Evolutionary conservation across 352 stramenopile species (phyloP), one percentile per base, ranked within the genome.

Genomic region (Phytophthora constricta): DNA sequence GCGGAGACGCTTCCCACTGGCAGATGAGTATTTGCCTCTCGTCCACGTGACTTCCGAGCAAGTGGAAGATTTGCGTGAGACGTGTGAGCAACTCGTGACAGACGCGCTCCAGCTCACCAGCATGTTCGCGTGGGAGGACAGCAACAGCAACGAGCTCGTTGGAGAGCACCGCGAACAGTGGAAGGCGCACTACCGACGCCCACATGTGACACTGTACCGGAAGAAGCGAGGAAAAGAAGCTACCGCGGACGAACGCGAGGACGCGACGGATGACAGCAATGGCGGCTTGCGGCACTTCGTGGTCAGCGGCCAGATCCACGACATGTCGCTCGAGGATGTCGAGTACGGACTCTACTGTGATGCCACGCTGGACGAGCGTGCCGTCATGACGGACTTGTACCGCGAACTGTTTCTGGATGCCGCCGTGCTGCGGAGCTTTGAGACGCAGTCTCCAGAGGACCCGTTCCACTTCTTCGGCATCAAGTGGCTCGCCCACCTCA

Each of bases 101-200:
- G 74, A 73, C 48, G 77, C 75, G 26, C 70, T 90, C n/a, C 57
- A 70, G 27, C 79, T 84, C 70, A 82, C 79, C 25, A 65, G 58
- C 42, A 75, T 90, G 59, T 88, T 90, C 54, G 72, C 70, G n/a
- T 86, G 79, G 65, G 72, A 84, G 41, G 72, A 79, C 54, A 80
- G 64, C 64, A 76, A 77, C 55, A 82, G 74, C 62, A 75, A 80
- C 33, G 59, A 79, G 16, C 52, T 84, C 0, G 70, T 71, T 16
- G 54, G 34, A 11, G 60, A 74, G 11, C 60, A 77, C 45, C 76
- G 77, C 10, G 52, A 68, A 8, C 69, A 79, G 17, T 91, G 82
- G 82, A 84, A 79, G 47, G 52, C 70, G 26, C 82, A 91, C 71
- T 86, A 77, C 69, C 67, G 65, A 37, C 79, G 71, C 39, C 76